Base-by-base conservation (phyloP, 306 rosid genomes). In the Cicer arietinum region DNA sequence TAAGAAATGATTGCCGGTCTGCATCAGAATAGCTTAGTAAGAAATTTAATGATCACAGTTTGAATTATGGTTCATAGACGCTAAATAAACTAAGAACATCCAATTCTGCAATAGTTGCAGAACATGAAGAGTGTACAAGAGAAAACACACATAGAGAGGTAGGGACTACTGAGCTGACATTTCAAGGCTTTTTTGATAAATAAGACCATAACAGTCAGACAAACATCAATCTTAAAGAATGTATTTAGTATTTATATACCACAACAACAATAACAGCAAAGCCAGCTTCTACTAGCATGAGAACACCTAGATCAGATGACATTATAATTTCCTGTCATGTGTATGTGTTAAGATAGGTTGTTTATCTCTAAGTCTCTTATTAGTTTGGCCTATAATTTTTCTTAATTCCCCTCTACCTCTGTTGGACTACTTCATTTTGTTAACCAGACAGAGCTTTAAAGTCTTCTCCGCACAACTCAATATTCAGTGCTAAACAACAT, bases 1-100 rank as follows among this genome's bases (percentile, higher is more conserved):
- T 91, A 67, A 94, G 86, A 85, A 91, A 94, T 67, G 98, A 94
- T 83, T 82, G 89, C 77, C 94, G 88, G 83, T 94, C 97, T 94
- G 97, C 90, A 84, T 45, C 22, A 77, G 14, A 69, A 76, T 76
- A 73, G 13, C 64, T 62, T 67, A 77, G 10, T 74, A 17, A 76
- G 77, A 59, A 70, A 85, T 71, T 66, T 9, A 69, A 67, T 56
- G 67, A 64, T 77, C 56, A 51, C 45, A 75, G 16, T 44, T 71
- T 40, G 30, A 47, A 45, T 70, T 46, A 35, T 43, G 30, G 13
- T 43, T 18, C 40, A 56, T 35, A 69, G 64, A 12, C 18, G 66
- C 25, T 63, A 30, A 77, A 56, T 56, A 75, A 13, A 30, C 45
- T 17, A 44, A 43, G 75, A 70, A 75, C 59, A 40, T 18, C 18